phyloP scores from a whole-genome alignment of 2,329 filamentous ascomycete genomes.

The Domatiomyces catenatus region DNA sequence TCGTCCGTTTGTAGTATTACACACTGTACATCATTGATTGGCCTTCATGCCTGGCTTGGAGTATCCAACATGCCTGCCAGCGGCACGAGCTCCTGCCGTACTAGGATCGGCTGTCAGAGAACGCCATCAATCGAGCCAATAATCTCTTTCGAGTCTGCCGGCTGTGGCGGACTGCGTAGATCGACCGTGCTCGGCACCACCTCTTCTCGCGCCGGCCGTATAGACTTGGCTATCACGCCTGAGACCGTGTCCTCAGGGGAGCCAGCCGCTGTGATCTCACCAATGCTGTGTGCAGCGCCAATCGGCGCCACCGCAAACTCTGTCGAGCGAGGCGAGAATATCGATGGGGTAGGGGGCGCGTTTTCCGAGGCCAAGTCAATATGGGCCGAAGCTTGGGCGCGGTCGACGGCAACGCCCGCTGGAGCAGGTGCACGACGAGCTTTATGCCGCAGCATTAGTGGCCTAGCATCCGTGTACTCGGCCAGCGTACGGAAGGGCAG shows the following conservation, averaged over 20 bases:
- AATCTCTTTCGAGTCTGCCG: slow-evolving; percentile 14
- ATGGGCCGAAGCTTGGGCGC: slow-evolving; percentile 20
- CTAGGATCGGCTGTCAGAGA: slow-evolving; percentile 6
- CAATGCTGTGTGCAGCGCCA: slow-evolving; percentile 20
- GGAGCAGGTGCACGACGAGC: slow-evolving; percentile 9
- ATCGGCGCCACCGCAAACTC: slow-evolving; percentile 29
- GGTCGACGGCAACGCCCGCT: slow-evolving; percentile 13
- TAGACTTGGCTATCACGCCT: slow-evolving; percentile 3
- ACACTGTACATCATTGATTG: neutral
- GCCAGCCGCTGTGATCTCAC: slow-evolving; percentile 19
- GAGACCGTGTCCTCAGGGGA: neutral
- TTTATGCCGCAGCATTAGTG: slow-evolving; percentile 6
- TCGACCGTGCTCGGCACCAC: slow-evolving; percentile 5
- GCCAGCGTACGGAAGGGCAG: slow-evolving; percentile 16
- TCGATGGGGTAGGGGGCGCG: slow-evolving; percentile 22
- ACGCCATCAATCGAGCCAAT: slow-evolving; percentile 17
- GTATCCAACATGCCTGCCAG: neutral
- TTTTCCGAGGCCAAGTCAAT: slow-evolving; percentile 27
- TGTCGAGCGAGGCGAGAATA: slow-evolving; percentile 32
- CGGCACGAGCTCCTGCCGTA: neutral
- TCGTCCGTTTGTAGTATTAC: neutral
- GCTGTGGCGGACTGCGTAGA: slow-evolving; percentile 17
- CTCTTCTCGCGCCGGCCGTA: slow-evolving; percentile 1
- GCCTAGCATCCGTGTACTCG: slow-evolving; percentile 4
- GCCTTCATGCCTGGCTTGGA: neutral